phyloP scores from a whole-genome alignment of 352 stramenopile genomes.

The Ochromonadaceae sp. region DNA sequence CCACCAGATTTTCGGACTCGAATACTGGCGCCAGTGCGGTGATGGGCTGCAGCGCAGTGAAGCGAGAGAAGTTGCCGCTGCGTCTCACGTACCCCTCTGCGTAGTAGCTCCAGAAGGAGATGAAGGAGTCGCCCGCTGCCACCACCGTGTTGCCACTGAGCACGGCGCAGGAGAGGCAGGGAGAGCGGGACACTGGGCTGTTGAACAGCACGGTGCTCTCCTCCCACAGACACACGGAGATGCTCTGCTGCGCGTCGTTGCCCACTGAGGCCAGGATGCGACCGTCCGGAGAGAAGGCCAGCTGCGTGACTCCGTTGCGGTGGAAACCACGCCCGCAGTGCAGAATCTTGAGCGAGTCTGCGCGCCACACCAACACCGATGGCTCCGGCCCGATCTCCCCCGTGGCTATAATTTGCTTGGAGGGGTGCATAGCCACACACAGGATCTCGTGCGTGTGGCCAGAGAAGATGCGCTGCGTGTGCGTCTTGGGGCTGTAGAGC shows the following conservation, averaged over 20 bases:
- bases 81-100: constrained; percentile 10
- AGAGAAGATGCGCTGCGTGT: constrained; percentile 19
- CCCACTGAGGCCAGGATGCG: constrained; percentile 52
- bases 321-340: constrained; percentile 66
- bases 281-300: constrained; percentile 51
- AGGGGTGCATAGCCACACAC: constrained; percentile 50
- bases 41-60: constrained; percentile 25
- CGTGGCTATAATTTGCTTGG: constrained; percentile 43
- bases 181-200: background rate
- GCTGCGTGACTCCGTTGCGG: constrained; percentile 49
- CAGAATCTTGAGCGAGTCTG: constrained; percentile 1
- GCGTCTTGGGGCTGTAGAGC: background rate
- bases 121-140: constrained; percentile 18
- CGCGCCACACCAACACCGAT: constrained; percentile 31
- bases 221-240: constrained; percentile 31
- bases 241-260: constrained; percentile 33
- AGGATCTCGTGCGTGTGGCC: constrained; percentile 61
- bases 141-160: background rate
- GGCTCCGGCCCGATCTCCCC: constrained; percentile 40
- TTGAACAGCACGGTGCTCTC: constrained; percentile 21
- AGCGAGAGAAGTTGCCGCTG: constrained; percentile 22
- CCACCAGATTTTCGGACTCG: constrained; percentile 24
- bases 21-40: constrained; percentile 26
- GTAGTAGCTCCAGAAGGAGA: constrained; percentile 28
- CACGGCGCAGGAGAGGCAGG: background rate